phyloP scores from a whole-genome alignment of 140 eudicot species.

The Ambrosia hybrid region DNA sequence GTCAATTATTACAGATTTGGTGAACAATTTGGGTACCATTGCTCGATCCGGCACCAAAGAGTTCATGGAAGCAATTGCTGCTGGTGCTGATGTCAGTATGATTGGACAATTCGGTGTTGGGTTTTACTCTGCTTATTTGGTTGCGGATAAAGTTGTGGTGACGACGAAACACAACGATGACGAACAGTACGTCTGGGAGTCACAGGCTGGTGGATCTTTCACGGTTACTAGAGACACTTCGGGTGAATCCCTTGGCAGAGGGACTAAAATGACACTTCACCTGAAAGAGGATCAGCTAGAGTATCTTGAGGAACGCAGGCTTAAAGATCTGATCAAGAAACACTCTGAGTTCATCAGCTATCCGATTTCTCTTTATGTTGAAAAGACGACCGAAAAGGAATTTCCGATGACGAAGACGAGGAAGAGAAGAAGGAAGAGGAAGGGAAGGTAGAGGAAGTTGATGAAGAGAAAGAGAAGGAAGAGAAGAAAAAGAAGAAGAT shows the following conservation, averaged over 20 bases:
- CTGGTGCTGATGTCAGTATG: conserved; percentile 46
- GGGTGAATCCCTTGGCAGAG: conserved; percentile 39
- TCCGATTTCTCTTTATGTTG: conserved; percentile 34
- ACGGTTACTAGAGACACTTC: conserved; percentile 40
- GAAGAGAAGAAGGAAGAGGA: conserved; percentile 35
- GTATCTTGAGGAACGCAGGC: conserved; percentile 37
- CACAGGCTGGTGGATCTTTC: conserved; percentile 45
- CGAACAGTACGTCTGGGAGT: conserved; percentile 46
- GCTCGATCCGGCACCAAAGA: conserved; percentile 84
- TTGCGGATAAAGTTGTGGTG: conserved; percentile 45
- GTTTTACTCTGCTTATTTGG: conserved; percentile 43
- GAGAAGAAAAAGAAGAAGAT: conserved; percentile 82
- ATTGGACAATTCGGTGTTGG: conserved; percentile 47
- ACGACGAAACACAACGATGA: conserved; percentile 49
- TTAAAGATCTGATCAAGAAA: conserved; percentile 34
- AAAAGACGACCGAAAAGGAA: conserved; percentile 36
- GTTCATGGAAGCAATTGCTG: conserved; percentile 49
- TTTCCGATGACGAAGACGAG: conserved; percentile 34
- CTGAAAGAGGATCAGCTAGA: conserved; percentile 33
- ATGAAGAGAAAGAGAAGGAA: conserved; percentile 69
- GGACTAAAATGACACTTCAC: conserved; percentile 31
- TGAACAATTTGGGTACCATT: conserved; percentile 76
- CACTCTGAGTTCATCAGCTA: conserved; percentile 39
- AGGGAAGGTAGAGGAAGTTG: conserved; percentile 36
- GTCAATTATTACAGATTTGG: conserved; percentile 48